Percentiles rank a stretch among this genome's conserved stretches.
Conservation (phyloP, 2,329 filamentous ascomycete species). For the Beauveria australis region DNA sequence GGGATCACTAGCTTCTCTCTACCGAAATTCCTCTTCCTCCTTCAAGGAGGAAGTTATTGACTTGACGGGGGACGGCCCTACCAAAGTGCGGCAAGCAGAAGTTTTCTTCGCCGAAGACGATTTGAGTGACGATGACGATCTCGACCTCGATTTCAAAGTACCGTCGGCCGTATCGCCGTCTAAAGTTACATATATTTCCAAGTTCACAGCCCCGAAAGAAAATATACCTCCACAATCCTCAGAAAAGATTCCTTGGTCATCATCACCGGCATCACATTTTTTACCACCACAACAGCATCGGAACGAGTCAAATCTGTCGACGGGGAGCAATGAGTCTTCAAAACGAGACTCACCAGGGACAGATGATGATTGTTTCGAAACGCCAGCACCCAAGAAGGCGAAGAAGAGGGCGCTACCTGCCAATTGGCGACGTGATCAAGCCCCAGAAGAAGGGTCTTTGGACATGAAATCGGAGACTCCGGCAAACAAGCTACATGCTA, state of each 20-base stretch:
- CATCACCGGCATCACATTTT: conserved; percentile 47
- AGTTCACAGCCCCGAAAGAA: conserved; percentile 16
- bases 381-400: conserved; percentile 25
- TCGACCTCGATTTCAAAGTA: conserved; percentile 61
- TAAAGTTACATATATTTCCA: conserved; percentile 14
- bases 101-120: conserved; percentile 71
- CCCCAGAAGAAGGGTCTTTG: conserved; percentile 25
- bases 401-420: conserved; percentile 59
- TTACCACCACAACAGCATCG: conserved; percentile 25
- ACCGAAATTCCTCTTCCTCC: conserved; percentile 33
- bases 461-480: conserved; percentile 17
- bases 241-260: conserved; percentile 61
- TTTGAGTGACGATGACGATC: conserved; percentile 74
- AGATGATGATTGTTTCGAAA: conserved; percentile 19
- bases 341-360: conserved; percentile 36
- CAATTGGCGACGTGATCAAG: conserved; percentile 27
- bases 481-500: conserved; percentile 19
- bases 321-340: conserved; percentile 18
- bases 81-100: conserved; percentile 18
- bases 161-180: conserved; percentile 38
- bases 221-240: conserved; percentile 22
- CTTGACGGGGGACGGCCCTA: conserved; percentile 23
- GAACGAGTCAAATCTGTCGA: conserved; percentile 14
- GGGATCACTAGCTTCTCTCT: conserved; percentile 33
- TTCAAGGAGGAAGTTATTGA: conserved; percentile 33